Conservation (phyloP, 129 eudicot genomes). For the Apium graveolens region DNA sequence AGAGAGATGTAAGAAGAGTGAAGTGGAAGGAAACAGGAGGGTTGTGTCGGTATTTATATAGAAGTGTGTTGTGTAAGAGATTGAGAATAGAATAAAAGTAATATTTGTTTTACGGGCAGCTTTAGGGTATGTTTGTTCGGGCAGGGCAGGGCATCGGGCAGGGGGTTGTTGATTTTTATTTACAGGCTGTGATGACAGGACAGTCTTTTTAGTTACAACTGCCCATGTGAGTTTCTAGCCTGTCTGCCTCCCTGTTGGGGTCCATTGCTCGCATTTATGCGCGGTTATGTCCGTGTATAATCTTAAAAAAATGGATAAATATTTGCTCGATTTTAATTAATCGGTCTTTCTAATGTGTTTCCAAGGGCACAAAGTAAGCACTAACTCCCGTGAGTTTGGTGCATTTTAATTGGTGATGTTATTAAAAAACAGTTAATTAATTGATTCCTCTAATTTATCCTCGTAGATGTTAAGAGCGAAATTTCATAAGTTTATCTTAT, state of each 20-base stretch:
- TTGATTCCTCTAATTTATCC: too few relatives aligned
- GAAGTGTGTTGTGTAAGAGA: not conserved
- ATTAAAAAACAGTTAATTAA: too few relatives aligned
- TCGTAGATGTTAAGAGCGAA: too few relatives aligned
- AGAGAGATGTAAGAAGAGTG: not conserved
- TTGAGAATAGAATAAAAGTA: not conserved
- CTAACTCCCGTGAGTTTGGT: too few relatives aligned
- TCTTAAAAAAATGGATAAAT: too few relatives aligned
- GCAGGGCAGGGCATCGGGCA: slow-evolving; percentile 1
- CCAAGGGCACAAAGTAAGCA: too few relatives aligned
- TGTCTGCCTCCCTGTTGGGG: not conserved
- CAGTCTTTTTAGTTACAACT: not conserved
- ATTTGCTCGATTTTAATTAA: too few relatives aligned
- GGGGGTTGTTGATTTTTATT: not conserved
- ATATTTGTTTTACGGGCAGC: not conserved
- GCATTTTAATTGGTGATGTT: too few relatives aligned
- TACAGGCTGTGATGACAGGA: not conserved
- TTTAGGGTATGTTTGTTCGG: not conserved
- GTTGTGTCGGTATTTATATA: not conserved
- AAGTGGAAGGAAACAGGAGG: not conserved
- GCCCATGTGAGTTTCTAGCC: slow-evolving; percentile 1
- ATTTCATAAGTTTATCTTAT: too few relatives aligned
- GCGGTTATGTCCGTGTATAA: too few relatives aligned
- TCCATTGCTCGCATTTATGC: not conserved
- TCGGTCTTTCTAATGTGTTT: too few relatives aligned